Base-by-base conservation (phyloP, 805 yeast genomes). In the Blastobotrys mokoenaii region DNA sequence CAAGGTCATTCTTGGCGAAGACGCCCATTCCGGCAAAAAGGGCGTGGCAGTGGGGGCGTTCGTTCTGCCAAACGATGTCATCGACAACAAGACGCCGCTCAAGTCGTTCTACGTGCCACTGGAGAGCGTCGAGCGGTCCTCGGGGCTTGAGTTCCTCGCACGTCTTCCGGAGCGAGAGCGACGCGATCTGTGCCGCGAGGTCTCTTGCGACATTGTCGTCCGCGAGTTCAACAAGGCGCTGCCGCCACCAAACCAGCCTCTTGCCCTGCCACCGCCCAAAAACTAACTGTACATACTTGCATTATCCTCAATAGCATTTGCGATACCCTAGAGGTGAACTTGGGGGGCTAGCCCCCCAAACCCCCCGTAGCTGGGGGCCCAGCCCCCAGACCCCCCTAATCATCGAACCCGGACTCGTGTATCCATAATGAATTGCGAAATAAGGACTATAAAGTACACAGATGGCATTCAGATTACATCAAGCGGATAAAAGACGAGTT, bases 1-100 rank as follows among this genome's bases (percentile, higher is more conserved):
- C 75, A 93, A 93, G 67, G 67, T 93, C 48, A 69, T 93, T 45
- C 85, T 93, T 40, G 97, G 93, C 7, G 97, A 93, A 62, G 64
- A 68, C 14, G 73, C 78, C 3, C 66, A 61, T 11, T 35, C 51
- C 5, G 47, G 47, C 20, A 56, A 64, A 2, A 68, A 68, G 7
- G 70, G 69, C 11, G 67, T 86, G 10, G 77, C 90, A 2, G 86
- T 87, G 7, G 97, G 84, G 1, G 96, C 97, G 0, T 93, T 93
- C 68, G 96, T 93, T 11, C 63, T 93, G 54, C 98, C 98, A 22
- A 93, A 93, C 61, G 87, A 74, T n/a, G 69, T 63, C 6, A 89
- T 93, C 43, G 70, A 78, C 41, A 93, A 93, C 60, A 66, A 67
- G 18, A 74, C 77, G 1, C 88, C 89, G 4, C 68, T 93, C 50